Percentiles rank a stretch among this genome's conserved stretches.
Conservation (phyloP, 73 alveolate genomes). For the Uronychia setigera region DNA sequence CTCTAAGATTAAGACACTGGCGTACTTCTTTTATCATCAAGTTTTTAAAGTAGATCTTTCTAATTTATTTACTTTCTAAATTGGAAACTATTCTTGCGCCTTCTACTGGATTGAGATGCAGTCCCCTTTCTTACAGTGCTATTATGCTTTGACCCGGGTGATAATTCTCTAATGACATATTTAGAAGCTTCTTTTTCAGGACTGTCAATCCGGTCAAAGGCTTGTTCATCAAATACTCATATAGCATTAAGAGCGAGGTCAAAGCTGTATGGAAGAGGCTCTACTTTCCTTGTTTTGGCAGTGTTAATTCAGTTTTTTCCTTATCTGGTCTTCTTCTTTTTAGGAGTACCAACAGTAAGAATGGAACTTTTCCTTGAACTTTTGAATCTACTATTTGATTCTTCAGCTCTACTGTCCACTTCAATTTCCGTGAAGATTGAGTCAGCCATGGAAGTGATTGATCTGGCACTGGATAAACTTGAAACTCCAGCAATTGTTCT, state of each 20-base stretch:
- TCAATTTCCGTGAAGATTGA: background rate
- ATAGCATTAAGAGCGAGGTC: background rate
- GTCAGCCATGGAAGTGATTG: background rate
- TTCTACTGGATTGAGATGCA: background rate
- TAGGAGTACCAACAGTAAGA: background rate
- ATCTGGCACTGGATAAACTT: background rate
- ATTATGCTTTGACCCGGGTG: background rate
- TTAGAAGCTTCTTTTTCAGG: background rate
- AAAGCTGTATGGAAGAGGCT: background rate
- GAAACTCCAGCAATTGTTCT: background rate
- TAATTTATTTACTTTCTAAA: background rate
- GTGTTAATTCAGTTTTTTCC: too few relatives aligned
- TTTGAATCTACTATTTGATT: background rate
- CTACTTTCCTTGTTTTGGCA: too few relatives aligned
- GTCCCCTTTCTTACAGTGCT: background rate
- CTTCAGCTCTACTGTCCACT: background rate
- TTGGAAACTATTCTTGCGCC: background rate
- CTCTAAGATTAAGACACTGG: background rate
- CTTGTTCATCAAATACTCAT: background rate
- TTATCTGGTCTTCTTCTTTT: background rate
- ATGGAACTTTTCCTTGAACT: background rate
- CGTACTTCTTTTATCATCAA: background rate
- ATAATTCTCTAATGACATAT: background rate
- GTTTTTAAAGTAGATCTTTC: background rate
- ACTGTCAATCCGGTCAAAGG: background rate